phyloP scores from a whole-genome alignment of 164 flowering plant species.

The Piper longum region DNA sequence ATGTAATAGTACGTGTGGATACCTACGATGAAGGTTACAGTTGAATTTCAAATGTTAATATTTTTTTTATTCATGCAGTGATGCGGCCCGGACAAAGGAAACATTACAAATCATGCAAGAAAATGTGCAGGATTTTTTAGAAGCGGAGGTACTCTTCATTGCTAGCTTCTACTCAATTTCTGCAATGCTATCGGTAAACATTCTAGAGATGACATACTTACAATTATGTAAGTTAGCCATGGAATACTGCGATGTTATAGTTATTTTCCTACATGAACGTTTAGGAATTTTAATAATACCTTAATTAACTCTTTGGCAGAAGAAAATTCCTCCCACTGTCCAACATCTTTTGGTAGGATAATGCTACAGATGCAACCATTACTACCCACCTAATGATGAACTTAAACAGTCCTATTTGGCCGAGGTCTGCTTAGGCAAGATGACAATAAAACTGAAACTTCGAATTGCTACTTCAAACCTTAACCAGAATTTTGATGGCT shows the following conservation, averaged over 20 bases:
- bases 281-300: too few species aligned
- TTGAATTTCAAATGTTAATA: too few species aligned
- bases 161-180: conserved; percentile 92
- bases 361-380: too few species aligned
- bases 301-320: too few species aligned
- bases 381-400: too few species aligned
- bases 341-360: too few species aligned
- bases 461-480: too few species aligned
- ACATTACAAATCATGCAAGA: conserved; percentile 81
- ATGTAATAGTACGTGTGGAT: neutral
- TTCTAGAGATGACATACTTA: conserved; percentile 53
- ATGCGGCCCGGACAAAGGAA: conserved; percentile 65
- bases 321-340: too few species aligned
- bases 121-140: conserved; percentile 41
- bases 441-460: too few species aligned
- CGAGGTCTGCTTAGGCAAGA: too few species aligned
- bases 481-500: neutral
- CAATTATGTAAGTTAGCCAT: conserved; percentile 62
- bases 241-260: neutral
- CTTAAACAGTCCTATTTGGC: too few species aligned
- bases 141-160: conserved; percentile 66
- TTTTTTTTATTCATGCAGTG: conserved; percentile 28
- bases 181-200: conserved; percentile 65
- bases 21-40: neutral
- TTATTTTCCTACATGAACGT: neutral